A percentile compares a stretch with the other conserved stretches of the same genome.
Conservation (phyloP, 345 rosid species). For the Eucalyptus erythrocorys region DNA sequence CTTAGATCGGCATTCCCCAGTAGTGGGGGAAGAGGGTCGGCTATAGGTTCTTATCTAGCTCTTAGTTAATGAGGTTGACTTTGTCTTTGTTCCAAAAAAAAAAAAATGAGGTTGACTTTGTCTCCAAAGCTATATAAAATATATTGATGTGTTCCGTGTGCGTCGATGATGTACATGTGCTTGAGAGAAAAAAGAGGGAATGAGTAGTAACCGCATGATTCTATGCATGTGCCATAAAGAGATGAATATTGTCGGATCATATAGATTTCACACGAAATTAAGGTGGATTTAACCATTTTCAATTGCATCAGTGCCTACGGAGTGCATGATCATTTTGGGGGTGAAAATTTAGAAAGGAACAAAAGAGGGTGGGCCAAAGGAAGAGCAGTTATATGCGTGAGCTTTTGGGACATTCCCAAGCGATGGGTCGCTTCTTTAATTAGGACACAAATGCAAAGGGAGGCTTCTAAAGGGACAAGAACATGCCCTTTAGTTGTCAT, state of each 20-base stretch:
- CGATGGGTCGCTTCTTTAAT: neutral
- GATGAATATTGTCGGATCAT: neutral
- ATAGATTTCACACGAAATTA: neutral
- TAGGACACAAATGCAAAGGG: neutral
- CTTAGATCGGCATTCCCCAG: neutral
- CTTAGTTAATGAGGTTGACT: neutral
- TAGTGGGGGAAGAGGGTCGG: neutral
- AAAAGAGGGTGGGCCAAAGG: slow-evolving; percentile 5
- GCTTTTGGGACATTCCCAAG: neutral
- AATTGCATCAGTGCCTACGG: neutral
- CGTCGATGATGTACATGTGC: neutral
- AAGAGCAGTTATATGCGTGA: neutral
- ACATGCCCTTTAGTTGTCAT: neutral
- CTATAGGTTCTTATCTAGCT: neutral
- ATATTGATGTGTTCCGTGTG: neutral
- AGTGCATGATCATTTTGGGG: neutral
- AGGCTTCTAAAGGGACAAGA: neutral
- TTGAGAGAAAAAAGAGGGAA: neutral
- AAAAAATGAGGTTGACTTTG: neutral
- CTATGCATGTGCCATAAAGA: neutral
- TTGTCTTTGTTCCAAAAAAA: no score
- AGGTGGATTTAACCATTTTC: neutral
- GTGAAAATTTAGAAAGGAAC: neutral
- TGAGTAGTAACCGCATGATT: neutral
- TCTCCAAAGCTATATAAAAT: neutral